Conservation (phyloP, 441 rosid genomes). For the Eutrema salsugineum region DNA sequence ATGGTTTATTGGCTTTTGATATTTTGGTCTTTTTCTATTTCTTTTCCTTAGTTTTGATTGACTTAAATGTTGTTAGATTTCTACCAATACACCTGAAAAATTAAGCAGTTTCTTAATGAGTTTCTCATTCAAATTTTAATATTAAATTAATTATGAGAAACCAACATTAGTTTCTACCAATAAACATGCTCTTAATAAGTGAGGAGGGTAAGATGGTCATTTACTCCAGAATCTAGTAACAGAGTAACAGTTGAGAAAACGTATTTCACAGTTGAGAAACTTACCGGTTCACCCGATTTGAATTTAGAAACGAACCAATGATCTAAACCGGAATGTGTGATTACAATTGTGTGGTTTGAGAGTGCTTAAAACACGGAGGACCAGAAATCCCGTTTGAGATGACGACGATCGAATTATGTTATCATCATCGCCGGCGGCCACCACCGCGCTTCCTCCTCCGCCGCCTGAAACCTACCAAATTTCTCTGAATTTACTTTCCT, state of each 20-base stretch:
- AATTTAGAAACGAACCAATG: not conserved
- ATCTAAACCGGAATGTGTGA: conserved; percentile 28
- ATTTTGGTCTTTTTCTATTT: not conserved
- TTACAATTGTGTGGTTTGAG: conserved; percentile 50
- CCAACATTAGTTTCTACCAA: no score
- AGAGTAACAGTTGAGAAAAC: not conserved
- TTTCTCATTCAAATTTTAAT: no score
- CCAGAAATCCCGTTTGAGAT: conserved; percentile 3
- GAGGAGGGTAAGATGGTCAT: no score
- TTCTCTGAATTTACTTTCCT: not conserved
- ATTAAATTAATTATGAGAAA: no score
- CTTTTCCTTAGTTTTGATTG: not conserved
- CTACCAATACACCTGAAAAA: no score
- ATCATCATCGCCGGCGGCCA: conserved; percentile 23
- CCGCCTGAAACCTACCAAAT: not conserved
- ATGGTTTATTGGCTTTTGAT: not conserved
- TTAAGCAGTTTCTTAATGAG: no score
- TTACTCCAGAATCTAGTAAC: not conserved
- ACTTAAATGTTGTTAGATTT: not conserved
- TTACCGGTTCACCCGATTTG: not conserved
- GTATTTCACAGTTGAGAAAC: not conserved
- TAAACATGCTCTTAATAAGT: no score
- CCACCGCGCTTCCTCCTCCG: conserved; percentile 25
- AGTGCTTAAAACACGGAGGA: conserved; percentile 24
- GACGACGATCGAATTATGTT: conserved; percentile 32